Conservation (phyloP, 106 monocot species). For the Chionographis japonica region DNA sequence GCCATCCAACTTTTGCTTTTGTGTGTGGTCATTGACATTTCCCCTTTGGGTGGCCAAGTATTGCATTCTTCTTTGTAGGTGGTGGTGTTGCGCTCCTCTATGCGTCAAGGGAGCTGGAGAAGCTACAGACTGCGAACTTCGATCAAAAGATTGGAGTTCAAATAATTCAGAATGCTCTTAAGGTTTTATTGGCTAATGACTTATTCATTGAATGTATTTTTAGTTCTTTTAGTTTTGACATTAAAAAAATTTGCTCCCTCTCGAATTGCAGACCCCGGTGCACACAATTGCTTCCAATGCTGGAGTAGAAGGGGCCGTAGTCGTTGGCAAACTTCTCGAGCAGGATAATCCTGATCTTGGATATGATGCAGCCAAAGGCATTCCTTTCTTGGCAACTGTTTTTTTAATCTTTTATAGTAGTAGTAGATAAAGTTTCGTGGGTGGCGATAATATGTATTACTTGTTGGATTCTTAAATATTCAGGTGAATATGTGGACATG, state of each 20-base stretch:
- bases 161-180: slow-evolving; percentile 77
- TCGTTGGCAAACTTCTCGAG: slow-evolving; percentile 69
- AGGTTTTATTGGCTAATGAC: slow-evolving; percentile 20
- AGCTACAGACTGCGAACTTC: slow-evolving; percentile 62
- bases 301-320: slow-evolving; percentile 57
- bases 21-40: background rate
- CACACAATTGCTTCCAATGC: slow-evolving; percentile 31
- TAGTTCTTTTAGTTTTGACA: no score
- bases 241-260: background rate
- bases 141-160: slow-evolving; percentile 83
- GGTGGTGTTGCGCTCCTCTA: slow-evolving; percentile 79
- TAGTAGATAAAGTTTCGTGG: no score
- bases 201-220: background rate
- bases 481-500: slow-evolving; percentile 55
- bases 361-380: slow-evolving; percentile 51
- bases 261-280: slow-evolving; percentile 50
- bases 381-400: no score
- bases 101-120: slow-evolving; percentile 63
- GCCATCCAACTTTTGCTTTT: background rate
- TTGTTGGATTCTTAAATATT: no score
- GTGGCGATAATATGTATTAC: no score
- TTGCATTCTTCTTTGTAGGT: slow-evolving; percentile 16
- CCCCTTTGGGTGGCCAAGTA: background rate
- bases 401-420: no score
- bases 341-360: slow-evolving; percentile 42